Conservation (phyloP, 1,284 basidiomycete species). For the Pisolithus thermaeus region DNA sequence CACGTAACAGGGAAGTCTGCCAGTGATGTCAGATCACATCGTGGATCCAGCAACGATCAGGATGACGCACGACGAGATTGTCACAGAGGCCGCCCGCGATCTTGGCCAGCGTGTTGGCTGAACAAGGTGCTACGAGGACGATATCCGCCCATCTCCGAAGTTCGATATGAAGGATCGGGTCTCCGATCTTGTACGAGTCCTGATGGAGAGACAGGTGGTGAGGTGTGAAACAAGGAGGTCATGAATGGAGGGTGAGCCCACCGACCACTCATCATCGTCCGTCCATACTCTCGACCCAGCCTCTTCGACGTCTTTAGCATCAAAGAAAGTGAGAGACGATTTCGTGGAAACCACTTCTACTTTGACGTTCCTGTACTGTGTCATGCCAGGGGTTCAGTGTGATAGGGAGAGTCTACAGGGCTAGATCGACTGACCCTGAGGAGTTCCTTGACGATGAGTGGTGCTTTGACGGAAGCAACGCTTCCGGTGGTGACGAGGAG, state of each 20-base stretch:
- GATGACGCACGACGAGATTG: constrained; percentile 69
- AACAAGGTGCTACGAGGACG: constrained; percentile 91
- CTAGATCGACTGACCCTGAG: constrained; percentile 49
- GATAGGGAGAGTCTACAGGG: neutral
- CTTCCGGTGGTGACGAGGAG: constrained; percentile 87
- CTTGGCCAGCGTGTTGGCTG: constrained; percentile 93
- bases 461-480: constrained; percentile 91
- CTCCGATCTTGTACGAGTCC: constrained; percentile 67
- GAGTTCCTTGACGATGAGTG: constrained; percentile 79
- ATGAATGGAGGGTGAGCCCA: constrained; percentile 31
- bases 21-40: neutral
- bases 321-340: constrained; percentile 75
- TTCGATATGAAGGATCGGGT: constrained; percentile 96
- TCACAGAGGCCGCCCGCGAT: constrained; percentile 87
- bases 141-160: constrained; percentile 94
- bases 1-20: constrained; percentile 87
- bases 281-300: constrained; percentile 74
- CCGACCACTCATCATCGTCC: constrained; percentile 89
- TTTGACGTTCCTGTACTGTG: constrained; percentile 65
- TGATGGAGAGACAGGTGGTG: constrained; percentile 20
- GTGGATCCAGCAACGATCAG: neutral
- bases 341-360: constrained; percentile 85
- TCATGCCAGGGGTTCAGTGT: no score
- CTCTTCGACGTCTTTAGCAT: constrained; percentile 45
- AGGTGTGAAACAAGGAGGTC: neutral